These are phyloP conservation scores for Gentiana macrophylla DNA, from an alignment of 257 asterid species.

Conservation along the genomic window DNA sequence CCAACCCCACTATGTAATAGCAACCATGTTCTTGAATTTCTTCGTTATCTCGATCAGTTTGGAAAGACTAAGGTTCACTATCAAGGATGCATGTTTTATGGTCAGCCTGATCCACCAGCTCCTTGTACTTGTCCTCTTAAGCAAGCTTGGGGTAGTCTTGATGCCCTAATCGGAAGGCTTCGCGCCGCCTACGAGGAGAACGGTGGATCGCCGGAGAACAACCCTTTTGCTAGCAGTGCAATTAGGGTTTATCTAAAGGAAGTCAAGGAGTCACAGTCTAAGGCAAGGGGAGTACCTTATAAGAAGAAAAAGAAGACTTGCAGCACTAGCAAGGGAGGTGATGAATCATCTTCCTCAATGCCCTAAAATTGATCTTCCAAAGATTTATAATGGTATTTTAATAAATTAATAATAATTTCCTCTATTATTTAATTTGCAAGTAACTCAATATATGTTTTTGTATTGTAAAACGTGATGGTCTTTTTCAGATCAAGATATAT, in stretches of 20 bases:
- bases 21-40: constrained; percentile 54
- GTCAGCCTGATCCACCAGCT: constrained; percentile 77
- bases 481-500: no score
- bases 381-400: not conserved
- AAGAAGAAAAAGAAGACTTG: constrained; percentile 65
- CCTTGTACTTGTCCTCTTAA: constrained; percentile 64
- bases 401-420: not conserved
- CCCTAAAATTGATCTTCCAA: constrained; percentile 34
- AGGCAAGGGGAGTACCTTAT: constrained; percentile 60
- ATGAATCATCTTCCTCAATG: constrained; percentile 34
- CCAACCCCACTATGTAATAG: constrained; percentile 43
- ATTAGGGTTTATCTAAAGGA: constrained; percentile 62
- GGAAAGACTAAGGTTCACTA: constrained; percentile 76
- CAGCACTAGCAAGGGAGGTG: constrained; percentile 18
- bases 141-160: constrained; percentile 86
- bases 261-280: constrained; percentile 62
- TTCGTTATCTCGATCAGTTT: constrained; percentile 60
- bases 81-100: constrained; percentile 63
- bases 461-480: no score
- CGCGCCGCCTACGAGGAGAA: constrained; percentile 81
- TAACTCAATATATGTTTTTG: not conserved
- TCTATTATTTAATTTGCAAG: not conserved
- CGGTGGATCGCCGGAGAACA: constrained; percentile 62
- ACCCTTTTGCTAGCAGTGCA: constrained; percentile 64
- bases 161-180: constrained; percentile 66